These are phyloP conservation scores for Naganishia liquefaciens DNA, from an alignment of 1,284 basidiomycete genomes.

Conservation along the genomic window DNA sequence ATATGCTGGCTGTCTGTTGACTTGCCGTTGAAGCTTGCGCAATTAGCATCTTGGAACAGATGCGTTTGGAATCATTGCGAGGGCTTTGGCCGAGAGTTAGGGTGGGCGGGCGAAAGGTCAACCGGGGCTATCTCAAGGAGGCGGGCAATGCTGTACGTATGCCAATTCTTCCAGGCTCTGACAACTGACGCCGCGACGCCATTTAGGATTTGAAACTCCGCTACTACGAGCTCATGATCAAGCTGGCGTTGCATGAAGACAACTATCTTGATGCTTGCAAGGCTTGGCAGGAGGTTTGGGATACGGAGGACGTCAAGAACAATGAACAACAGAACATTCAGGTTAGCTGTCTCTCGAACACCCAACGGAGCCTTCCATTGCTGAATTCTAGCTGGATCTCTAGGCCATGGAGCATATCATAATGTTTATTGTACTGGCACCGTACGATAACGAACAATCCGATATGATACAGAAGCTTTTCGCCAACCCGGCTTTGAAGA, in stretches of 20 bases:
- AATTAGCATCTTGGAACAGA: conserved; percentile 82
- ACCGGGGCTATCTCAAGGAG: conserved; percentile 88
- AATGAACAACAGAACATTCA: conserved; percentile 73
- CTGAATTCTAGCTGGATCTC: neutral
- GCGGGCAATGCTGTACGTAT: conserved; percentile 75
- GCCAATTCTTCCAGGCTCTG: neutral
- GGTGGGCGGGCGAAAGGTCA: conserved; percentile 91
- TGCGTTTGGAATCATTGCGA: conserved; percentile 80
- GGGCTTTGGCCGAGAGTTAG: conserved; percentile 84
- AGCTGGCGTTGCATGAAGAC: conserved; percentile 79
- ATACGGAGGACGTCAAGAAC: conserved; percentile 85
- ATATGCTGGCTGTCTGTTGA: neutral
- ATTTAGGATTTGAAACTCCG: conserved; percentile 87
- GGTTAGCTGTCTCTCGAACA: conserved; percentile 57
- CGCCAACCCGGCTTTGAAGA: conserved; percentile 71
- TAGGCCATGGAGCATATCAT: conserved; percentile 90
- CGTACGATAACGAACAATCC: conserved; percentile 95
- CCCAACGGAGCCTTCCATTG: neutral
- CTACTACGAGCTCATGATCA: conserved; percentile 95
- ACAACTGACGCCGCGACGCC: conserved; percentile 2
- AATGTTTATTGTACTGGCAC: conserved; percentile 88
- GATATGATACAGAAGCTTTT: conserved; percentile 92
- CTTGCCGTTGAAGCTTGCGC: neutral
- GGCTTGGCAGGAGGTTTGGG: conserved; percentile 94
- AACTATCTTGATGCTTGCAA: conserved; percentile 92